These are phyloP conservation scores for Ganoderma lucidum DNA, from an alignment of 1,284 basidiomycete genomes.

Conservation along the genomic window DNA sequence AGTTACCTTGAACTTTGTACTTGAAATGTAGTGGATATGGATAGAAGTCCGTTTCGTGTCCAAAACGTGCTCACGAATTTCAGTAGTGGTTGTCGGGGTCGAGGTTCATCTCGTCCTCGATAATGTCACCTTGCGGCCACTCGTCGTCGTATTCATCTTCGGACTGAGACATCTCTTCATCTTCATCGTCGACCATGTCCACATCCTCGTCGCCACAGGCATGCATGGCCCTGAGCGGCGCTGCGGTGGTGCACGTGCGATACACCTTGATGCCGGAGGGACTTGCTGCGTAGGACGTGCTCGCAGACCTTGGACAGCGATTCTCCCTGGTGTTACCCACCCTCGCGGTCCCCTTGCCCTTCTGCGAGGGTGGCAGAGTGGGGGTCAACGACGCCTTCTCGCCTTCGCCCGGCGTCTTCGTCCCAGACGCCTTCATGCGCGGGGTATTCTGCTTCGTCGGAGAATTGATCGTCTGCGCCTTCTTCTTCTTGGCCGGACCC, in stretches of 20 bases:
- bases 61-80: not conserved
- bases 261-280: not conserved
- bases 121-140: not conserved
- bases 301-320: not conserved
- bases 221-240: too few species aligned
- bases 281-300: not conserved
- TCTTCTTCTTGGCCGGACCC: conserved; percentile 2
- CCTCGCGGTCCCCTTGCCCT: not conserved
- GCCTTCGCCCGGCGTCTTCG: not conserved
- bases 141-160: not conserved
- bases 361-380: not conserved
- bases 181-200: not conserved
- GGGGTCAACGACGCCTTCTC: not conserved
- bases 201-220: not conserved
- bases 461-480: not conserved
- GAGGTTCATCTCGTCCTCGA: not conserved
- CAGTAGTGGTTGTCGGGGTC: not conserved
- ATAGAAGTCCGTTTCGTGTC: not conserved
- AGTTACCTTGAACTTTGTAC: too few species aligned
- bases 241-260: too few species aligned
- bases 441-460: not conserved
- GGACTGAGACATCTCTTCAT: not conserved
- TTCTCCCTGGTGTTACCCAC: not conserved
- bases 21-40: too few species aligned
- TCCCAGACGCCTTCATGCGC: not conserved